phyloP scores from a whole-genome alignment of 1,284 basidiomycete species.

The Athelia sp. region DNA sequence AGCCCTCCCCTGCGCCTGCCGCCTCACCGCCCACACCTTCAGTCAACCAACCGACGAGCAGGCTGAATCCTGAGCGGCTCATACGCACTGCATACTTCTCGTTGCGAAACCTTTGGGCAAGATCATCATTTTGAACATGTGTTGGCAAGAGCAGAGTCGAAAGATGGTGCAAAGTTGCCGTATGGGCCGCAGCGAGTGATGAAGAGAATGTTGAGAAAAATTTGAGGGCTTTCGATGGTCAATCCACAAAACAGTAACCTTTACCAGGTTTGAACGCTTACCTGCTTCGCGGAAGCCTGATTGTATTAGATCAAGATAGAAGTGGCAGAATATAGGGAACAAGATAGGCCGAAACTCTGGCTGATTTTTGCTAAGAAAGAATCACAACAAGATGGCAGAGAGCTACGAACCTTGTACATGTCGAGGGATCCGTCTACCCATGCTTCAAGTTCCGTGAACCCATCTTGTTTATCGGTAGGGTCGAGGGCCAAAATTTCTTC shows the following conservation, averaged over 20 bases:
- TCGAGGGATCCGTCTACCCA: conserved; percentile 91
- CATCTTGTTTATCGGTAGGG: conserved; percentile 85
- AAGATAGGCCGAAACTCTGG: conserved; percentile 91
- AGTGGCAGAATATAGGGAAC: conserved; percentile 98
- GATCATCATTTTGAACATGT: conserved; percentile 81
- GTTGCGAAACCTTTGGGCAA: conserved; percentile 82
- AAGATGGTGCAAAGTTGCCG: conserved; percentile 73
- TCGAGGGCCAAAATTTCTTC: conserved; percentile 82
- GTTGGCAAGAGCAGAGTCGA: conserved; percentile 79
- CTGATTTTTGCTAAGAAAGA: conserved; percentile 32
- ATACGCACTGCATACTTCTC: conserved; percentile 92
- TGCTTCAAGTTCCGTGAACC: conserved; percentile 83
- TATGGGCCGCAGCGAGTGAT: conserved; percentile 69
- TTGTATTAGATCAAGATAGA: conserved; percentile 92
- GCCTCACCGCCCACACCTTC: conserved; percentile 88
- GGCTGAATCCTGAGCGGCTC: conserved; percentile 87
- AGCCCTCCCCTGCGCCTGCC: conserved; percentile 76
- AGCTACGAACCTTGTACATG: conserved; percentile 66
- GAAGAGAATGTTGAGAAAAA: conserved; percentile 75
- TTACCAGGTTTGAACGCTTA: conserved; percentile 29
- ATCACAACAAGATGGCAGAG: too few species aligned
- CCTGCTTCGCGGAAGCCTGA: conserved; percentile 88
- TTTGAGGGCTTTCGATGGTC: conserved; percentile 47
- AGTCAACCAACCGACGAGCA: conserved; percentile 94
- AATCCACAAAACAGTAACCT: too few species aligned